Evolutionary conservation across 768 basidiomycete species (phyloP).

Genomic region (Lactifluus volemus): DNA sequence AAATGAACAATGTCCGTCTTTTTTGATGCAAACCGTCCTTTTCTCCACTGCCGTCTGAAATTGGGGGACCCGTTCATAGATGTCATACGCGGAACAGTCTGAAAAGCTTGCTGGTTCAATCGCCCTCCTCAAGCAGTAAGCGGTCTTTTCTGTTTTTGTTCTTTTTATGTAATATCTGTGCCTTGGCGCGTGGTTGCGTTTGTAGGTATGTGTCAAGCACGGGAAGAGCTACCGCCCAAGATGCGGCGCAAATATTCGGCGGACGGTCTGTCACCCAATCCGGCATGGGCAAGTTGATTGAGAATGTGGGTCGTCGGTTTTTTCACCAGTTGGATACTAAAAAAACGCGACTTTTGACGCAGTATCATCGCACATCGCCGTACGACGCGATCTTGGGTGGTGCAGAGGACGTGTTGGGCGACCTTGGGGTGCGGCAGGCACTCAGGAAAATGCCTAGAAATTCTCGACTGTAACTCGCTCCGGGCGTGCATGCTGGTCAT

Average conservation of each 20-base stretch:
- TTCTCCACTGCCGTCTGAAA: slow-evolving; percentile 14
- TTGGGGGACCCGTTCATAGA: slow-evolving; percentile 35
- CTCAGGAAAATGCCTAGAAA: slow-evolving; percentile 59
- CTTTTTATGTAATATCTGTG: not conserved
- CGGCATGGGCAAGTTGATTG: slow-evolving; percentile 80
- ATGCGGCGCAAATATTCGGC: slow-evolving; percentile 81
- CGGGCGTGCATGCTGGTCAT: not conserved
- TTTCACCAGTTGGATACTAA: not conserved
- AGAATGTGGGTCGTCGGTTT: slow-evolving; percentile 43
- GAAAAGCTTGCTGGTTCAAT: slow-evolving; percentile 83
- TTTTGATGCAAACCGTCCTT: not conserved
- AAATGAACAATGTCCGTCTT: slow-evolving; percentile 74
- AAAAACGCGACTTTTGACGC: not conserved
- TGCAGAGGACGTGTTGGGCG: slow-evolving; percentile 64
- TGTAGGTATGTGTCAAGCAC: slow-evolving; percentile 57
- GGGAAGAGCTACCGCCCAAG: slow-evolving; percentile 59
- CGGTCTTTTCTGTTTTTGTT: slow-evolving; percentile 1
- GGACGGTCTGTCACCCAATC: slow-evolving; percentile 81
- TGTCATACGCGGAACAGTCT: slow-evolving; percentile 80
- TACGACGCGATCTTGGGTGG: slow-evolving; percentile 84
- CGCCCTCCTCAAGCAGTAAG: slow-evolving; percentile 81
- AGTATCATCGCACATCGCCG: slow-evolving; percentile 78
- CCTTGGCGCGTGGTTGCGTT: slow-evolving; percentile 1
- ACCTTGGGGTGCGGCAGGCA: slow-evolving; percentile 66
- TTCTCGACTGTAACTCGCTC: slow-evolving; percentile 29